Base-by-base conservation (phyloP, 495 filamentous ascomycete species). In the Talaromyces borbonicus region DNA sequence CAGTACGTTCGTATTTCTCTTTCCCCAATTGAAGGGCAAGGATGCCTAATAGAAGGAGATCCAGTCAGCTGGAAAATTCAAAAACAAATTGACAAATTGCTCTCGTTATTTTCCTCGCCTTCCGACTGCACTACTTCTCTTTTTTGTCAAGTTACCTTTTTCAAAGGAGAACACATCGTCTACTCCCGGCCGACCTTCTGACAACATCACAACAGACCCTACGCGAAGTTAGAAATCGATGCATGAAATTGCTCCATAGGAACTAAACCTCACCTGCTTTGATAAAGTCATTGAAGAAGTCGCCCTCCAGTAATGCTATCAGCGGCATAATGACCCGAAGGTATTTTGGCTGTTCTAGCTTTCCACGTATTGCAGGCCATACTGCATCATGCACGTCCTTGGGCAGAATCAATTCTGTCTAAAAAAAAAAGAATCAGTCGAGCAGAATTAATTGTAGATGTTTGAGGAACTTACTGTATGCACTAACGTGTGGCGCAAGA, bases 141-240 rank as follows among this genome's bases (percentile, higher is more conserved):
- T 37, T 15, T 24, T 32, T 32, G 2, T 4, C 31, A 8, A 55
- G 59, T 49, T 53, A 78, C 90, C 90, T 46, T 90, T 77, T 47
- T 62, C 73, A 2, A 98, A 65, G 0, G 75, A 78, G 56, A 84
- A 93, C 2, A 87, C 69, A 57, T 86, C 87, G 55, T 95, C 87
- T 8, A 84, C 74, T n/a, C 81, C 85, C 31, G 78, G 67, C 18
- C 77, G 72, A 22, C 92, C 92, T 58, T 94, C 83, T 0, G 93
- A 96, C 12, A 95, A 78, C 86, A 98, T 92, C 56, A 93, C 60
- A 51, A 94, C 72, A 58, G 88, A 83, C 15, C 92, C 90, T 95
- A 46, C 22, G 33, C n/a, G 39, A 15, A n/a, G 31, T 43, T 6
- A 43, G 24, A 37, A 42, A 41, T 19, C 9, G 25, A 5, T 11